Base-by-base conservation (phyloP, 1,284 basidiomycete genomes). In the Moniliella sp. region DNA sequence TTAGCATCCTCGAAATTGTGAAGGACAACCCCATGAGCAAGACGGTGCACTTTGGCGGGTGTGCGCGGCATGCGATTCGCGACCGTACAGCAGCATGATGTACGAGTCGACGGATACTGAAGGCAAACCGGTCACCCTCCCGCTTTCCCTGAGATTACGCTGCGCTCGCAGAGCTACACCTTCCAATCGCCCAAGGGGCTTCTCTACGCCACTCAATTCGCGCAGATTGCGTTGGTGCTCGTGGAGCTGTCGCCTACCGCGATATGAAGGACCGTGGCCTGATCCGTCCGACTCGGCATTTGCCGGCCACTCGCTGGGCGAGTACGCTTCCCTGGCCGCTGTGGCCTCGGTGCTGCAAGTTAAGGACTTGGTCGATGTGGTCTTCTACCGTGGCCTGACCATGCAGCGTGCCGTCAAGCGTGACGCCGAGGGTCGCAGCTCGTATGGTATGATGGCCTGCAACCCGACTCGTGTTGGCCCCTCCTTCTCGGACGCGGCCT, bases 61-160 rank as follows among this genome's bases (percentile, higher is more conserved):
- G 93, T 65, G 91, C 91, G 65, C 91, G 88, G 27, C 84, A 94
- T 61, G 83, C 77, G 4, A 94, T 94, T 48, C 80, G 88, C 31
- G 79, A 88, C 58, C 76, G 91, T 97, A 94, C 67, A 94, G 94
- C 83, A 81, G 86, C 50, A 91, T 97, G 78, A 78, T 79, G 7
- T 94, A 93, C 67, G 86, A 93, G 34, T 41, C 46, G 32, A 43
- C 82, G 68, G 86, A 91, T 65, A 83, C 81, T 64, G 78, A 83
- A 51, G 86, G 88, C 42, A 76, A 79, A 54, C 73, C 40, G 18
- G 46, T 48, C 15, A 46, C 48, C 13, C 40, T 50, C 19, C 48
- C 50, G 1, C 45, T 56, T 54, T 54, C 47, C 50, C 50, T 25
- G 50, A 54, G 41, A 51, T 54, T 31, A 48, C 36, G 27, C 23